Evolutionary conservation across 306 rosid genomes (phyloP).

Genomic region (Trichosanthes truncata): DNA sequence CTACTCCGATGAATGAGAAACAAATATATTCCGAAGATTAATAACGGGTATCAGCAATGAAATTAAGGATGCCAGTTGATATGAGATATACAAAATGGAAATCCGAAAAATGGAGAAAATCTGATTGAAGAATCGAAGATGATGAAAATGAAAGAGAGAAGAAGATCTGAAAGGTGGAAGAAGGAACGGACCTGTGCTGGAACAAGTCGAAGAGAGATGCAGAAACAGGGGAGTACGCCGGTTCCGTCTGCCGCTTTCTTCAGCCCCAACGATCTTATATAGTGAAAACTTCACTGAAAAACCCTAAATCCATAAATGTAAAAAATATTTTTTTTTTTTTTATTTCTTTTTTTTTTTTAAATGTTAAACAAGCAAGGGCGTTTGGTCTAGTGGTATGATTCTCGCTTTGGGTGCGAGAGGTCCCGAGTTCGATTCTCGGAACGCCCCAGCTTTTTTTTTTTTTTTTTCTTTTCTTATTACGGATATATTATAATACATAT

Average conservation of each 20-base stretch:
- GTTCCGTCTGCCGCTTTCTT: not conserved
- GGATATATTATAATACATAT: too few species aligned
- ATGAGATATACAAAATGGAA: not conserved
- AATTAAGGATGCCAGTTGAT: not conserved
- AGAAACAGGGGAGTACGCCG: not conserved
- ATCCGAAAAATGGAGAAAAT: not conserved
- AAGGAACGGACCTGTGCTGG: not conserved
- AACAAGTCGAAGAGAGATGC: not conserved
- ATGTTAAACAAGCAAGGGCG: not conserved
- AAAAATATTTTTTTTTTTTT: too few species aligned
- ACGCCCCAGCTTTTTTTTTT: not conserved
- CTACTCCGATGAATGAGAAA: not conserved
- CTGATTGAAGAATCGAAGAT: not conserved
- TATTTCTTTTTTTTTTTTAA: too few species aligned
- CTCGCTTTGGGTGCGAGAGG: not conserved
- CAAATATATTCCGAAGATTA: not conserved
- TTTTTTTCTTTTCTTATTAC: too few species aligned
- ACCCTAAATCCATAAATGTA: not conserved
- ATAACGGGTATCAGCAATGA: not conserved
- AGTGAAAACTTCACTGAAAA: not conserved
- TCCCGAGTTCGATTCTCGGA: not conserved
- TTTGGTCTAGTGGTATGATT: not conserved
- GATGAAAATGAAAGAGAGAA: not conserved
- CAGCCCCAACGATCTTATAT: not conserved
- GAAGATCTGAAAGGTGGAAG: not conserved